Evolutionary conservation across 2,329 filamentous ascomycete species (phyloP).

Genomic region (Nemania sp.): DNA sequence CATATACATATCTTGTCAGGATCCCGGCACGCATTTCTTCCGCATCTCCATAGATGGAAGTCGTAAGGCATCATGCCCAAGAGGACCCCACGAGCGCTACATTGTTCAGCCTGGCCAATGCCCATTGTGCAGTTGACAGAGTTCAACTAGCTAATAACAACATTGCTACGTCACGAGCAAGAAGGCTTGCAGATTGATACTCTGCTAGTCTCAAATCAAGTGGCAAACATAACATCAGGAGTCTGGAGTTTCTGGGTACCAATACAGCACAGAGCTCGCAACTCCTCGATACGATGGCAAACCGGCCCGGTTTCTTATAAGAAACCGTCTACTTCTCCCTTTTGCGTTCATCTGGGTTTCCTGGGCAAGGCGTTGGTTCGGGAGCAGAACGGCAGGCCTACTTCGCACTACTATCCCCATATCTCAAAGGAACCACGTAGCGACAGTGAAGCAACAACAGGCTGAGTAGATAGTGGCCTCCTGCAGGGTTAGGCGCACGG

Average conservation of each 20-base stretch:
- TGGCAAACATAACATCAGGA: neutral
- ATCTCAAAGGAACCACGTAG: constrained; percentile 9
- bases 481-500: constrained; percentile 4
- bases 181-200: neutral
- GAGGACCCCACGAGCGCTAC: constrained; percentile 72
- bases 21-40: constrained; percentile 72
- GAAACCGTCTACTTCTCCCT: constrained; percentile 17
- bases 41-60: constrained; percentile 69
- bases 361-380: constrained; percentile 27
- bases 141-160: neutral
- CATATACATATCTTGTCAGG: constrained; percentile 71
- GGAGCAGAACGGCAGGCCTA: constrained; percentile 22
- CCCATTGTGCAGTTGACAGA: constrained; percentile 50
- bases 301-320: constrained; percentile 7
- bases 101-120: constrained; percentile 70
- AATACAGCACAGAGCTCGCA: constrained; percentile 4
- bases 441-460: neutral
- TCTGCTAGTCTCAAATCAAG: neutral
- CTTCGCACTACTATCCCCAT: constrained; percentile 6
- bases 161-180: constrained; percentile 1
- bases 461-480: constrained; percentile 3
- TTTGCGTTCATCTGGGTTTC: constrained; percentile 22
- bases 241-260: neutral
- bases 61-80: constrained; percentile 60
- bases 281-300: neutral